Base-by-base conservation (phyloP, 768 basidiomycete species). In the Pisolithus marmoratus region DNA sequence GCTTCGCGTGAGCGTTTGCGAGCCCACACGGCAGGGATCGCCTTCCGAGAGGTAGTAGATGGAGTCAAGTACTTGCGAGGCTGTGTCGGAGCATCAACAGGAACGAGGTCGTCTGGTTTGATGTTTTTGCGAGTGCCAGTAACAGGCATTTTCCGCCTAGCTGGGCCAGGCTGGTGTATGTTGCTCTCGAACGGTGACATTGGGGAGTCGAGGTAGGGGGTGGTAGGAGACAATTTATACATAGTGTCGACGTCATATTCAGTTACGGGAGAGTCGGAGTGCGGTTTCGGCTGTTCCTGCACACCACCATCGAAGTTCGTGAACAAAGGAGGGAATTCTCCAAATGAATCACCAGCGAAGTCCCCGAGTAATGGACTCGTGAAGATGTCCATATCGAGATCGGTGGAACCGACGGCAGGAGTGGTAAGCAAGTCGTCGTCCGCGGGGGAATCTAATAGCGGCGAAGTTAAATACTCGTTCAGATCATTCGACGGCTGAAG, bases 51-150 rank as follows among this genome's bases (percentile, higher is more conserved):
- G 0, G 92, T 94, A 1, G 75, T 65, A 0, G 89, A 91, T 0
- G 87, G 83, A 0, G 76, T 77, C 15, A 80, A 60, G 60, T 93
- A 94, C n/a, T 79, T 79, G 56, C 91, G 83, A 0, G 78, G 42
- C 62, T 94, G 91, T 1, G 85, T 90, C 0, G 91, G 92, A 1
- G 91, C 91, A 48, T 87, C 82, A 58, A 84, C 63, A 20, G 84
- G 77, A 22, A 93, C 78, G 20, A 90, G 77, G 2, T 75, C 61
- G 29, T 79, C 78, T 3, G 88, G 84, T 4, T 79, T 80, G 38
- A 84, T 70, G 64, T 85, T 84, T 66, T 81, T 84, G 55, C 87
- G 82, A 7, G 84, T 87, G n/a, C 85, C 85, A 2, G 80, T 88
- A 5, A 79, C 81, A 0, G 42, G 52, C 11, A 55, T 45, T 38